A percentile compares a stretch with the other conserved stretches of the same genome.
Conservation (phyloP, 2,329 filamentous ascomycete species). For the Fusarium camptoceras region DNA sequence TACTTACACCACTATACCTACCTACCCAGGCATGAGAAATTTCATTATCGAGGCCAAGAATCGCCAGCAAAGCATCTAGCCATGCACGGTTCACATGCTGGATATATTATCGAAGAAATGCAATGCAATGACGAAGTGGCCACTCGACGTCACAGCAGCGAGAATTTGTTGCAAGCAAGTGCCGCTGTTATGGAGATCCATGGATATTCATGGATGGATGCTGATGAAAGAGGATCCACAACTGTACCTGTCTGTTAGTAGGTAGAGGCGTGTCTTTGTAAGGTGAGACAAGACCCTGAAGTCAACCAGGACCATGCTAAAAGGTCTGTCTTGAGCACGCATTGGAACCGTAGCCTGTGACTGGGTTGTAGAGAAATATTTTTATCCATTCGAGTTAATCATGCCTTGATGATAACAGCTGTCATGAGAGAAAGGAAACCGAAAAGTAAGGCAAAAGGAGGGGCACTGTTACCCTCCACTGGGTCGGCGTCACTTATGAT, state of each 20-base stretch:
- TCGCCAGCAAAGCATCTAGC: constrained; percentile 1
- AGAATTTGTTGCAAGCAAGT: constrained; percentile 29
- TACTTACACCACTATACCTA: neutral
- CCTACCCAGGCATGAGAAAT: constrained; percentile 7
- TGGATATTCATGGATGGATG: constrained; percentile 13
- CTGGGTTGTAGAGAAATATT: constrained; percentile 10
- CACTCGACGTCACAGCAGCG: constrained; percentile 42
- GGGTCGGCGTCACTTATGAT: constrained; percentile 37
- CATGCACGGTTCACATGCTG: constrained; percentile 6
- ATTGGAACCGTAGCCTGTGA: constrained; percentile 22
- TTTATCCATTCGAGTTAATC: constrained; percentile 6
- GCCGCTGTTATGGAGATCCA: constrained; percentile 29
- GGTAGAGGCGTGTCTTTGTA: neutral
- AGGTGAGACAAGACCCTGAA: constrained; percentile 8
- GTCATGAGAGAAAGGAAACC: constrained; percentile 20
- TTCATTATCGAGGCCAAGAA: constrained; percentile 12
- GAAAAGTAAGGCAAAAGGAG: constrained; percentile 23
- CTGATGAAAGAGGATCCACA: constrained; percentile 33
- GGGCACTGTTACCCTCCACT: constrained; percentile 21
- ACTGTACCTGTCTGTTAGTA: neutral
- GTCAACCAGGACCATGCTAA: constrained; percentile 8
- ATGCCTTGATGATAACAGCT: constrained; percentile 18
- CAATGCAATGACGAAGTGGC: constrained; percentile 30
- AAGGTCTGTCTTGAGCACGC: constrained; percentile 16
- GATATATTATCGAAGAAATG: neutral